Conservation (phyloP, 768 basidiomycete genomes). For the Naganishia randhawae region DNA sequence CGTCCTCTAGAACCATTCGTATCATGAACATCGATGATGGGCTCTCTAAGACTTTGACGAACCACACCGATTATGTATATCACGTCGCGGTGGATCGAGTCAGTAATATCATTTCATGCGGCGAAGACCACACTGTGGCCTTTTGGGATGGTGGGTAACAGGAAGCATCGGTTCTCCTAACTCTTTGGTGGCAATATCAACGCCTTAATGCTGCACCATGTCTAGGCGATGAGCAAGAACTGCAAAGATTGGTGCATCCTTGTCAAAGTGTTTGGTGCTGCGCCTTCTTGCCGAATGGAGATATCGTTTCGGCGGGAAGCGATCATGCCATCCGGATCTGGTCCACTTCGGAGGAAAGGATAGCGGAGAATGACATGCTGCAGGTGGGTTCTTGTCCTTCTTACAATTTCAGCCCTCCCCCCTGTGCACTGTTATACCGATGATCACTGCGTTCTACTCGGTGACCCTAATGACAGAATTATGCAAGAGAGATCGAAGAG, state of each 20-base stretch:
- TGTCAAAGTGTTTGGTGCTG: slow-evolving; percentile 49
- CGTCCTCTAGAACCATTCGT: too few species aligned
- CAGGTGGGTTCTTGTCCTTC: slow-evolving; percentile 31
- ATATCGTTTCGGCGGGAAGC: slow-evolving; percentile 45
- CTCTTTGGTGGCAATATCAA: not conserved
- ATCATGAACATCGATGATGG: slow-evolving; percentile 37
- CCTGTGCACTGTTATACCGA: not conserved
- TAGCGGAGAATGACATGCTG: slow-evolving; percentile 28
- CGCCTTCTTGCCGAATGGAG: slow-evolving; percentile 41
- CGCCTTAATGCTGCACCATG: slow-evolving; percentile 21
- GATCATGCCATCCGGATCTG: slow-evolving; percentile 41
- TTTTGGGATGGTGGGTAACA: not conserved
- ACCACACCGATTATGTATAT: slow-evolving; percentile 47
- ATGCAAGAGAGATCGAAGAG: not conserved
- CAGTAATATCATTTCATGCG: slow-evolving; percentile 36
- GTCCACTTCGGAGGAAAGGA: slow-evolving; percentile 31
- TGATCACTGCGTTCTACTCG: not conserved
- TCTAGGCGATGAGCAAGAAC: slow-evolving; percentile 14
- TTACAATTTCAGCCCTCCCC: not conserved
- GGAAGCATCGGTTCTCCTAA: slow-evolving; percentile 3
- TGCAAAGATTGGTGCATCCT: slow-evolving; percentile 41
- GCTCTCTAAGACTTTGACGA: slow-evolving; percentile 28
- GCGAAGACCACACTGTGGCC: slow-evolving; percentile 44
- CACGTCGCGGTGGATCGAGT: slow-evolving; percentile 27
- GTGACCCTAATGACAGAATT: not conserved